A percentile compares a stretch with the other conserved stretches of the same genome.
Evolutionary conservation across 1,284 basidiomycete species (phyloP).

Genomic region (Ustilago curta): DNA sequence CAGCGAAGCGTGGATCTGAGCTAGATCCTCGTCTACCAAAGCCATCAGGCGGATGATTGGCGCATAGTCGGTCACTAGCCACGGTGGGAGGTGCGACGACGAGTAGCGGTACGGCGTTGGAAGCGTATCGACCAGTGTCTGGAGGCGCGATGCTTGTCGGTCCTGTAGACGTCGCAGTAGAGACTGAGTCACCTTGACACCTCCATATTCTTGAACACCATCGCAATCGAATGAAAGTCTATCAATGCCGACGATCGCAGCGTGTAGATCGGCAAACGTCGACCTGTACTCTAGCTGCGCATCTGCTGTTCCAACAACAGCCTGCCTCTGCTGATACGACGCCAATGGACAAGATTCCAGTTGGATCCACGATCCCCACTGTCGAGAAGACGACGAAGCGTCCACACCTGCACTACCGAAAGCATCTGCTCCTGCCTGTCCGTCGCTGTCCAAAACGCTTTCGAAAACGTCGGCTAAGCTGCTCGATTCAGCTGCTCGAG

Average conservation of each 20-base stretch:
- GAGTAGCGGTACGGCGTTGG: constrained; percentile 32
- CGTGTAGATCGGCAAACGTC: constrained; percentile 69
- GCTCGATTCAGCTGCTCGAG: constrained; percentile 15
- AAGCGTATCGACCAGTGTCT: constrained; percentile 71
- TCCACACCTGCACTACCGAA: constrained; percentile 22
- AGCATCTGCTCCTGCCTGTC: neutral
- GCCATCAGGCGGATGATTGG: constrained; percentile 80
- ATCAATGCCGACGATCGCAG: constrained; percentile 29
- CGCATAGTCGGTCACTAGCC: constrained; percentile 75
- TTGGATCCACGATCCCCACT: constrained; percentile 20
- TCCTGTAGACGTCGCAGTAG: neutral
- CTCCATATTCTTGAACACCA: neutral
- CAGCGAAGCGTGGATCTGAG: constrained; percentile 15
- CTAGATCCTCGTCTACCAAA: constrained; percentile 75
- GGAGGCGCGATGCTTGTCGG: constrained; percentile 52
- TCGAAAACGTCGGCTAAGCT: constrained; percentile 26
- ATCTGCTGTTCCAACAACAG: neutral
- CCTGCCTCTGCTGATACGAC: constrained; percentile 20
- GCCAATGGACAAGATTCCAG: constrained; percentile 32
- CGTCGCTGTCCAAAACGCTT: neutral
- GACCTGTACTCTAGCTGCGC: constrained; percentile 57
- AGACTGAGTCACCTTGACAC: neutral
- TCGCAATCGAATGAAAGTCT: neutral
- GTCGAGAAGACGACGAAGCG: constrained; percentile 3
- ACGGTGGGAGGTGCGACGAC: constrained; percentile 73